Conservation (phyloP, 2,329 filamentous ascomycete species). For the Penicillium sp. region DNA sequence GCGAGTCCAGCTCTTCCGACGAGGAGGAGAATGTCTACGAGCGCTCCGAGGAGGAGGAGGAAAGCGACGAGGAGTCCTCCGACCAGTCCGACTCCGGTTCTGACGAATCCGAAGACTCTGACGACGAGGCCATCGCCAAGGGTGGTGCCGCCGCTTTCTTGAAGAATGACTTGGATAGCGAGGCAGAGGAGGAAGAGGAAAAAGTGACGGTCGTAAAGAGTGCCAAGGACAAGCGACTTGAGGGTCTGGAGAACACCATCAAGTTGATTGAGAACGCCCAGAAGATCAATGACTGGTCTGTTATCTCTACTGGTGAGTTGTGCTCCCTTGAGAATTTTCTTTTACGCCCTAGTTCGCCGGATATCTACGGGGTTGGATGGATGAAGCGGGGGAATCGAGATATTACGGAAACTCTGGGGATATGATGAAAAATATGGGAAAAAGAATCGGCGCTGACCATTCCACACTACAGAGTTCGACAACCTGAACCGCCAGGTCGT, state of each 20-base stretch:
- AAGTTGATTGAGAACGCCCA: conserved; percentile 93
- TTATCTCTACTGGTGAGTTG: conserved; percentile 81
- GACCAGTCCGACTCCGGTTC: conserved; percentile 60
- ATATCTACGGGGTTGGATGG: not conserved
- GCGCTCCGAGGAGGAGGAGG: conserved; percentile 70
- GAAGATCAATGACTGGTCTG: conserved; percentile 97
- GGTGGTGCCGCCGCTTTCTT: conserved; percentile 84
- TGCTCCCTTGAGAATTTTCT: not conserved
- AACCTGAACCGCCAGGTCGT: conserved; percentile 86
- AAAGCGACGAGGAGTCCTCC: conserved; percentile 62
- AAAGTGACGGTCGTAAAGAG: conserved; percentile 88
- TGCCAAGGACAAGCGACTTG: conserved; percentile 95
- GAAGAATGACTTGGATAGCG: conserved; percentile 75
- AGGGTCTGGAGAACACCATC: conserved; percentile 90
- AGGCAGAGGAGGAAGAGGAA: conserved; percentile 85
- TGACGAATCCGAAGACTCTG: conserved; percentile 53
- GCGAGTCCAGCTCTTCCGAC: conserved; percentile 88
- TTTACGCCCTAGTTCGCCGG: not conserved
- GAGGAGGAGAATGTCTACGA: conserved; percentile 89
- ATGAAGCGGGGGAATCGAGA: not conserved
- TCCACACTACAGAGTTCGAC: conserved; percentile 74
- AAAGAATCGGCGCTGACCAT: conserved; percentile 25
- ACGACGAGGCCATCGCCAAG: conserved; percentile 66
- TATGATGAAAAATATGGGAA: conserved; percentile 1
- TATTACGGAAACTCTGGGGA: not conserved